Conservation (phyloP, 345 rosid species). For the Eucalyptus dawsonii region DNA sequence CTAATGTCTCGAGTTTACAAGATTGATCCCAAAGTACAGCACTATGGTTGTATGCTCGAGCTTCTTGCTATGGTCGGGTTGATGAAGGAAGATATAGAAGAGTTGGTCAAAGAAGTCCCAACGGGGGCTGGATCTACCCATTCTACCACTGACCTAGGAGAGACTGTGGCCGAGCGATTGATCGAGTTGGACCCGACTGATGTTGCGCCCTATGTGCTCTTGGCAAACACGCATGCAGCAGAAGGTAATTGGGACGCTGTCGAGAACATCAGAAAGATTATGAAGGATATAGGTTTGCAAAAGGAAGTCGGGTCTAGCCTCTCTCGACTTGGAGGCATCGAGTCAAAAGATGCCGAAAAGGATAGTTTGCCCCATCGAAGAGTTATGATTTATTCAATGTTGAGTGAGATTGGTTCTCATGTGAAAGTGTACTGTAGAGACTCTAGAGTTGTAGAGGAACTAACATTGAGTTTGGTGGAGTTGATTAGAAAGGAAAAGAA, state of each 20-base stretch:
- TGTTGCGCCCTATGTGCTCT: slow-evolving; percentile 31
- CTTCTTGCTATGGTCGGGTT: slow-evolving; percentile 41
- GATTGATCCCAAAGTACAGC: slow-evolving; percentile 38
- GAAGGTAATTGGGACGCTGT: slow-evolving; percentile 44
- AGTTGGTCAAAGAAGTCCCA: slow-evolving; percentile 8
- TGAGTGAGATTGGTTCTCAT: slow-evolving; percentile 29
- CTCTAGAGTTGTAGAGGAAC: not conserved
- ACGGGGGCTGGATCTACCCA: slow-evolving; percentile 12
- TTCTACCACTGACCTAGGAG: slow-evolving; percentile 23
- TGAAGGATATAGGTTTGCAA: slow-evolving; percentile 20
- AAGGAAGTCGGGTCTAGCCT: slow-evolving; percentile 2
- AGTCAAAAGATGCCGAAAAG: not conserved
- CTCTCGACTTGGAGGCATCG: not conserved
- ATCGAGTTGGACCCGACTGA: slow-evolving; percentile 32
- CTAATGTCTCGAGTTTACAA: slow-evolving; percentile 37
- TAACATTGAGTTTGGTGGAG: not conserved
- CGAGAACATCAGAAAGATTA: slow-evolving; percentile 31
- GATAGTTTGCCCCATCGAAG: slow-evolving; percentile 8
- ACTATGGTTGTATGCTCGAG: slow-evolving; percentile 49
- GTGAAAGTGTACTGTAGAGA: slow-evolving; percentile 9
- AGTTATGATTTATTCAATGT: slow-evolving; percentile 24
- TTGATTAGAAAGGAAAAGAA: not conserved
- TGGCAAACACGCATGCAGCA: slow-evolving; percentile 34
- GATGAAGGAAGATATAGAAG: slow-evolving; percentile 17
- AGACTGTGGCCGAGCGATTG: slow-evolving; percentile 30